Evolutionary conservation across 441 rosid species (phyloP), one percentile per base, ranked within the genome.

Genomic region (Mallotus repandus): DNA sequence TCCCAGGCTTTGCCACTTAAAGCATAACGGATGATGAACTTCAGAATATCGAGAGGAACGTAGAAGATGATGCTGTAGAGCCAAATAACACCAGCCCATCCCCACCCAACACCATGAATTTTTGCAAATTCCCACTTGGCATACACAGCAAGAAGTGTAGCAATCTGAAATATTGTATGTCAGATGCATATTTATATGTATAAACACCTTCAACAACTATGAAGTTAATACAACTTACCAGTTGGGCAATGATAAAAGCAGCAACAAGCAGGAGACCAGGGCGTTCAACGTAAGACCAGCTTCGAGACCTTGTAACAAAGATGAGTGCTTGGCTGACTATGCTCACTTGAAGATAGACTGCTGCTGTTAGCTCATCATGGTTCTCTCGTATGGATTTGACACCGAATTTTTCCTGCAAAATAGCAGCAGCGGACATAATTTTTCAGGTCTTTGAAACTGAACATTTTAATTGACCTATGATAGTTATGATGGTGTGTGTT

Each of bases 321-420:
- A 94, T 94, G 55, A 94, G 94, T 41, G 98, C 97, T 82, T 91
- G 98, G 75, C 99, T 94, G 66, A 95, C 93, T 65, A 93, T 92
- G 84, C 98, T 92, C 77, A 91, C 98, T 86, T 95, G 98, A 54
- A 92, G 95, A 79, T 95, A 95, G 35, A 92, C 66, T 71, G 97
- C 99, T 61, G 99, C 90, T 53, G 91, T 85, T 25, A 95, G 89
- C 80, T 89, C 86, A 62, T 85, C 71, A 2, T 50, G 73, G 15
- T 79, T 84, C 0, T 75, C 83, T 38, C 79, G 76, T 1, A 93
- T 82, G 49, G 90, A 77, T 78, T 68, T 81, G 63, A 89, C 90
- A 0, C 93, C 93, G 63, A 92, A 92, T 53, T 71, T 71, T 0
- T 82, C 80, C 99, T 92, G 87, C 73, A 75, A 76, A 65, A 59